phyloP scores from a whole-genome alignment of 192 early-diverging fungal genomes.

The Backusella sp. region DNA sequence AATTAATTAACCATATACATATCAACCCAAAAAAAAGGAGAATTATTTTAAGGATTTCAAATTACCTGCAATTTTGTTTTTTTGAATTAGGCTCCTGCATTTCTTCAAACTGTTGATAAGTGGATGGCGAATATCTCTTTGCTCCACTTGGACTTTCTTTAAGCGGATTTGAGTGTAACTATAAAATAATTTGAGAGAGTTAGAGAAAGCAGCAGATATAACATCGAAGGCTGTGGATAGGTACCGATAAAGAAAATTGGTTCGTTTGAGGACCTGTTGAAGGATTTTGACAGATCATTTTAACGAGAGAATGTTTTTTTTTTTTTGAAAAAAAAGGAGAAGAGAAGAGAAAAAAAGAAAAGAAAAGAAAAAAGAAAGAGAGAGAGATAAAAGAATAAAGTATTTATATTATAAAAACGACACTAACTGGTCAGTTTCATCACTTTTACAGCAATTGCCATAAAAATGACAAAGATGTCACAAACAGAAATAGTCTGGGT shows the following conservation, averaged over 20 bases:
- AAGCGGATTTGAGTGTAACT: background rate
- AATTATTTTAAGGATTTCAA: background rate
- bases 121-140: background rate
- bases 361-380: no score
- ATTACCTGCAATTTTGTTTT: constrained; percentile 7
- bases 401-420: background rate
- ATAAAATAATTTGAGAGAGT: background rate
- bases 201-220: background rate
- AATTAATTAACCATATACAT: background rate
- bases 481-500: constrained; percentile 2
- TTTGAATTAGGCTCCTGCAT: constrained; percentile 1
- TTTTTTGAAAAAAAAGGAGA: background rate
- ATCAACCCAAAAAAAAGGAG: background rate
- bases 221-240: background rate
- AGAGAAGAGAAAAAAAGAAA: background rate
- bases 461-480: constrained; percentile 4
- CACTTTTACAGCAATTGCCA: background rate
- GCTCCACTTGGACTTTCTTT: background rate
- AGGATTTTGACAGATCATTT: background rate
- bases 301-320: background rate
- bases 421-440: background rate
- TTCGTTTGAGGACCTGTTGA: background rate
- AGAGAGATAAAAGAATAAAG: background rate
- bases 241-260: background rate
- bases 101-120: background rate